A percentile compares a stretch with the other conserved stretches of the same genome.
Evolutionary conservation across 768 basidiomycete genomes (phyloP).

Genomic region (Lanmaoa rubissima): DNA sequence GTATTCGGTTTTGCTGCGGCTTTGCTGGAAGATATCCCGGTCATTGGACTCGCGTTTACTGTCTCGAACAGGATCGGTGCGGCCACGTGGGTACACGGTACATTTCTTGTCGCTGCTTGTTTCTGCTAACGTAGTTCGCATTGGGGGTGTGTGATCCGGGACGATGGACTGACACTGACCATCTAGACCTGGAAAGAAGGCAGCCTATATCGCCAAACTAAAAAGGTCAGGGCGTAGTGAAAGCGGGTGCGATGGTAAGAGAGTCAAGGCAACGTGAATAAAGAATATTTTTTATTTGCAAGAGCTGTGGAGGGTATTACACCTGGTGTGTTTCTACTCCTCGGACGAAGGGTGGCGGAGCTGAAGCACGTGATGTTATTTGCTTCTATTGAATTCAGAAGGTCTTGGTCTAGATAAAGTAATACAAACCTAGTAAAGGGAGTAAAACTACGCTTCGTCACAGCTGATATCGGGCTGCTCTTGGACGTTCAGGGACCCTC

Average conservation of each 20-base stretch:
- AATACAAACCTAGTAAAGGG: neutral
- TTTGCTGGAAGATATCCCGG: conserved; percentile 75
- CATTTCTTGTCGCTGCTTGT: conserved; percentile 8
- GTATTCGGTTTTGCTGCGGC: conserved; percentile 87
- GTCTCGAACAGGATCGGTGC: conserved; percentile 88
- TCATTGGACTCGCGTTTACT: conserved; percentile 75
- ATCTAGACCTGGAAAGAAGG: conserved; percentile 60
- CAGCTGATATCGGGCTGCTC: no score
- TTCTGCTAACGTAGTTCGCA: neutral
- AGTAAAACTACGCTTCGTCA: no score
- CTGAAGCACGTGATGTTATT: neutral
- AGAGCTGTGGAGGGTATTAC: neutral
- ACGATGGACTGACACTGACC: neutral
- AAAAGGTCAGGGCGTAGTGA: neutral
- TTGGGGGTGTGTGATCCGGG: no score
- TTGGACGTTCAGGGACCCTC: no score
- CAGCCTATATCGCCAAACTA: conserved; percentile 43
- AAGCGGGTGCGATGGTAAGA: neutral
- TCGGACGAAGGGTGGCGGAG: no score
- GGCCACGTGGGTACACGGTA: conserved; percentile 92
- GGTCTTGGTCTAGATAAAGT: neutral
- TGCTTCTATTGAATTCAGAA: neutral
- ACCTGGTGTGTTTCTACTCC: no score
- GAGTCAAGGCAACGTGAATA: conserved; percentile 1
- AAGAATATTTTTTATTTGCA: neutral